phyloP scores from a whole-genome alignment of 441 rosid species.

The Mallotus repandus region DNA sequence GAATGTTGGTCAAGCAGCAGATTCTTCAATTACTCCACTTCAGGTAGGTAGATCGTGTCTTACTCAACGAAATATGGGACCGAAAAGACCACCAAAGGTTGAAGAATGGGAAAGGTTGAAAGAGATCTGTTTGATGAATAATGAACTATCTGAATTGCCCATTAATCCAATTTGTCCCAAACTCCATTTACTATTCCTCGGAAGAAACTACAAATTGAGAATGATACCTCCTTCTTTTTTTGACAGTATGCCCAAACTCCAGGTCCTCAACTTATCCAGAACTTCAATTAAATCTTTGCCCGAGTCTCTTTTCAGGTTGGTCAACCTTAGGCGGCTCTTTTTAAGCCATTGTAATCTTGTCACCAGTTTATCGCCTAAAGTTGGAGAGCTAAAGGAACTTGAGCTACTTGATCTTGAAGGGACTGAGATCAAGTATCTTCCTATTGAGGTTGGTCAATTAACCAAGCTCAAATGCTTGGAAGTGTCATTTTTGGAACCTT shows the following conservation, averaged over 20 bases:
- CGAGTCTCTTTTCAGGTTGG: neutral
- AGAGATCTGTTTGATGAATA: constrained; percentile 22
- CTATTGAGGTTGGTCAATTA: constrained; percentile 7
- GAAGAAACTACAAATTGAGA: constrained; percentile 19
- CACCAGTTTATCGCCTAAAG: constrained; percentile 17
- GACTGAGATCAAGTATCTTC: constrained; percentile 21
- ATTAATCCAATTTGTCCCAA: constrained; percentile 9
- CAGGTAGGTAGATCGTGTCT: neutral
- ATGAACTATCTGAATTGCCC: constrained; percentile 10
- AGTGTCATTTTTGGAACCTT: constrained; percentile 20
- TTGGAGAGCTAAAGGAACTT: constrained; percentile 26
- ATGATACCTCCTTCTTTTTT: constrained; percentile 10
- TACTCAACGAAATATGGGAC: constrained; percentile 8
- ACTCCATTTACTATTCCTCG: constrained; percentile 13
- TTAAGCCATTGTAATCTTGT: constrained; percentile 20
- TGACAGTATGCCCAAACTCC: constrained; percentile 21
- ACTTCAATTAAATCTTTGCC: constrained; percentile 26
- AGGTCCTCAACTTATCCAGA: constrained; percentile 23
- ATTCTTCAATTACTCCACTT: neutral
- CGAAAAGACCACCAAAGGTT: constrained; percentile 2
- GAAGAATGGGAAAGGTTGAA: constrained; percentile 14
- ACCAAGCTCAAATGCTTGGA: constrained; percentile 10
- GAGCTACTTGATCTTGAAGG: constrained; percentile 33
- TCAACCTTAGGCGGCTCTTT: constrained; percentile 12
- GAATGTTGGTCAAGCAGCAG: too few relatives aligned